A percentile compares a stretch with the other conserved stretches of the same genome.
Conservation (phyloP, 768 basidiomycete species). For the Daedaleopsis nitida region DNA sequence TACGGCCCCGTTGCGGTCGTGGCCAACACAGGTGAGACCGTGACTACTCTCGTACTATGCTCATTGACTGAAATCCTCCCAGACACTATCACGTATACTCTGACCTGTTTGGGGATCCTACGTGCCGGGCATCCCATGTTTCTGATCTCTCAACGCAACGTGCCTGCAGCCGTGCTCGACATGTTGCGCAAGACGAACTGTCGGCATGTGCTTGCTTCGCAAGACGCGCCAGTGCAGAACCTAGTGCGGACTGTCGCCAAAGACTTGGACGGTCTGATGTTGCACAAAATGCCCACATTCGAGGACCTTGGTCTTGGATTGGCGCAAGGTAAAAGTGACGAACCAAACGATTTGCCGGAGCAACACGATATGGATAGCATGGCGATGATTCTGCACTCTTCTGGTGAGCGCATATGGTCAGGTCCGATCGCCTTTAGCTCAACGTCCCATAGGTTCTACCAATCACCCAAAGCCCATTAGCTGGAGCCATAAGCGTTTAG, state of each 20-base stretch:
- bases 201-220: constrained; percentile 11
- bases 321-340: not conserved
- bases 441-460: constrained; percentile 16
- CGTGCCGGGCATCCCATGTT: constrained; percentile 29
- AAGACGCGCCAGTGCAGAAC: constrained; percentile 4
- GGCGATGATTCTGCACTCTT: constrained; percentile 17
- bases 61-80: not conserved
- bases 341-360: not conserved
- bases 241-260: not conserved
- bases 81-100: constrained; percentile 31
- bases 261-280: not conserved
- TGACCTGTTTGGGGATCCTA: constrained; percentile 22
- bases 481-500: constrained; percentile 11
- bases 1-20: constrained; percentile 25
- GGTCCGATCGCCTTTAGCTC: not conserved
- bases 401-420: constrained; percentile 7
- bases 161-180: constrained; percentile 32
- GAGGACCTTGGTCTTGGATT: constrained; percentile 4
- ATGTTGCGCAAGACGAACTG: constrained; percentile 21
- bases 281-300: constrained; percentile 5
- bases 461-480: constrained; percentile 21
- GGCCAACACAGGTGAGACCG: constrained; percentile 16
- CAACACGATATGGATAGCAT: not conserved
- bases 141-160: constrained; percentile 38
- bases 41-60: not conserved